Conservation (phyloP, 768 basidiomycete species). For the Lentinus tigrinus region DNA sequence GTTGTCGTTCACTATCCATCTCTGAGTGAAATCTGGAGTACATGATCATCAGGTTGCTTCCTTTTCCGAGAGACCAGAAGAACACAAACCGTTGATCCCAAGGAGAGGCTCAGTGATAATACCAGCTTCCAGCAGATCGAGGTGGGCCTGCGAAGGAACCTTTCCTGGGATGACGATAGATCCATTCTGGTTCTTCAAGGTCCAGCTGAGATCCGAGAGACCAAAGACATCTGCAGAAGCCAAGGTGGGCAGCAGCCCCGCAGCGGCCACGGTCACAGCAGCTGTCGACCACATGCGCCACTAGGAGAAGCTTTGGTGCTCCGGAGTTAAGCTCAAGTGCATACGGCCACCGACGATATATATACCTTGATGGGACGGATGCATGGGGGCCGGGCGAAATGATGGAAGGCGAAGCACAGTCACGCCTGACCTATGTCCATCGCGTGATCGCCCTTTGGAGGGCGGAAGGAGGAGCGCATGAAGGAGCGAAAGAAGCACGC, state of each 20-base stretch:
- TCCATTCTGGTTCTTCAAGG: slow-evolving; percentile 51
- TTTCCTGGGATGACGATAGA: slow-evolving; percentile 51
- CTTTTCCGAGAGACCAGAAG: background rate
- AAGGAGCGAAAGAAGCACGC: too few species aligned
- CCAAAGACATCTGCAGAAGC: slow-evolving; percentile 31
- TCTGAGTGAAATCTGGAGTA: slow-evolving; percentile 46
- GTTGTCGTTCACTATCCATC: slow-evolving; percentile 56
- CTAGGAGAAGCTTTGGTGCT: too few species aligned
- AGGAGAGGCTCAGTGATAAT: slow-evolving; percentile 54
- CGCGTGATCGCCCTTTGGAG: too few species aligned
- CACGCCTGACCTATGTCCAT: too few species aligned
- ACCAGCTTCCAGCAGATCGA: slow-evolving; percentile 51
- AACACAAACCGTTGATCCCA: slow-evolving; percentile 47
- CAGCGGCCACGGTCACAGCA: background rate
- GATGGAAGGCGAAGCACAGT: too few species aligned
- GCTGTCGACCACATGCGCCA: background rate
- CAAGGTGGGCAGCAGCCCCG: slow-evolving; percentile 6
- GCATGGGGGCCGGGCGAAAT: too few species aligned
- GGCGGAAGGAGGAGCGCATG: too few species aligned
- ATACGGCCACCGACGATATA: too few species aligned
- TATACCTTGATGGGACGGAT: too few species aligned
- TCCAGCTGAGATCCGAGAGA: slow-evolving; percentile 50
- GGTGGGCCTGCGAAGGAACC: slow-evolving; percentile 53
- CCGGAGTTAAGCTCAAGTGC: too few species aligned
- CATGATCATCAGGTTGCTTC: background rate